phyloP scores from a whole-genome alignment of 768 basidiomycete species.

The Boletus pseudopeckii region DNA sequence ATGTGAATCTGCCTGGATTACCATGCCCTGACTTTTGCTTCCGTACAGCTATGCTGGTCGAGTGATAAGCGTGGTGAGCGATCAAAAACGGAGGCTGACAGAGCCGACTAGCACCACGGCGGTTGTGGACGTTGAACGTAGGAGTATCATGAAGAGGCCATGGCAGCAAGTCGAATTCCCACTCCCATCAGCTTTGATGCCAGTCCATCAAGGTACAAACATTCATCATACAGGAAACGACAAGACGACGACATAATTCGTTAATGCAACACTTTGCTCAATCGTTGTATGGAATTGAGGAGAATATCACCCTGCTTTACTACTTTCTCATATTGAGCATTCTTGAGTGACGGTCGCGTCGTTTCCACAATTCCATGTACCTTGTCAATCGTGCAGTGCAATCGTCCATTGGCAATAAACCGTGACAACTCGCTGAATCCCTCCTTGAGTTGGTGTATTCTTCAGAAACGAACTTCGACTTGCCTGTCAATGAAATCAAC shows the following conservation, averaged over 20 bases:
- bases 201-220: background rate
- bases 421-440: slow-evolving; percentile 76
- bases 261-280: slow-evolving; percentile 83
- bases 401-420: slow-evolving; percentile 83
- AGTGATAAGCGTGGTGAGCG: slow-evolving; percentile 5
- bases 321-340: slow-evolving; percentile 88
- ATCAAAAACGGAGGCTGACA: slow-evolving; percentile 2
- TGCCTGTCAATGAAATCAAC: slow-evolving; percentile 84
- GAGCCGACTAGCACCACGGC: too few species aligned
- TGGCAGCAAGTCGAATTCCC: background rate
- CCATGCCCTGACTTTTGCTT: background rate
- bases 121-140: background rate
- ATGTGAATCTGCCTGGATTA: background rate
- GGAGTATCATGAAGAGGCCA: background rate
- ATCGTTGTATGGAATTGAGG: slow-evolving; percentile 79
- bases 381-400: slow-evolving; percentile 90
- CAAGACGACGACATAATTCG: background rate
- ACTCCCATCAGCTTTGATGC: background rate
- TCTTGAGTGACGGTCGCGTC: slow-evolving; percentile 71
- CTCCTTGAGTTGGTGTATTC: background rate
- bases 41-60: slow-evolving; percentile 5
- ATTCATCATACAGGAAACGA: background rate
- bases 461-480: slow-evolving; percentile 29
- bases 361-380: slow-evolving; percentile 95
- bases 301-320: slow-evolving; percentile 90